phyloP scores from a whole-genome alignment of 169 alveolate genomes.

The Eimeria praecox region DNA sequence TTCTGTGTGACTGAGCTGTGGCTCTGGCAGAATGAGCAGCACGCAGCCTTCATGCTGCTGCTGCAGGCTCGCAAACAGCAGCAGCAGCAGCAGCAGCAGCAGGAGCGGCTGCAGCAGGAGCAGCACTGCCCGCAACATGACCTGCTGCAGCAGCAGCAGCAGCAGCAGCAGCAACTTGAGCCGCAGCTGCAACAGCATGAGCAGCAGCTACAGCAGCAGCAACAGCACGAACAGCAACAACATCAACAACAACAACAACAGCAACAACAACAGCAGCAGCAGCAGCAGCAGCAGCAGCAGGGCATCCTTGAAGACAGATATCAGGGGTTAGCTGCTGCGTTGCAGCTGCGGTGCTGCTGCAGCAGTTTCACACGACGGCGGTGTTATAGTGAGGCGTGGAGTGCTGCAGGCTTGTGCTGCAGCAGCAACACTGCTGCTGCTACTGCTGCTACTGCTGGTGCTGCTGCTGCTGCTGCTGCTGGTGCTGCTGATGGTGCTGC shows the following conservation, averaged over 20 bases:
- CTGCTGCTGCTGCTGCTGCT: conserved; percentile 3
- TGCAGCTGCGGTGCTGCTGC: conserved; percentile 54
- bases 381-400: conserved; percentile 59
- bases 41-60: conserved; percentile 9
- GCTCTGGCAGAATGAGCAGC: conserved; percentile 55
- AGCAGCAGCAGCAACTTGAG: neutral
- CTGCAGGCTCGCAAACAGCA: conserved; percentile 29
- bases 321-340: neutral
- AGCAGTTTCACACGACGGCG: conserved; percentile 8
- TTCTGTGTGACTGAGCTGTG: neutral
- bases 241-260: neutral
- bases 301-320: neutral
- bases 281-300: conserved; percentile 36
- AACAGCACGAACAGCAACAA: neutral
- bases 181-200: neutral
- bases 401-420: conserved; percentile 31
- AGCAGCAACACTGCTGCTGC: neutral
- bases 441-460: neutral
- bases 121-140: neutral
- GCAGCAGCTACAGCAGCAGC: conserved; percentile 14
- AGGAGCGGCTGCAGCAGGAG: conserved; percentile 1
- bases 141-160: neutral
- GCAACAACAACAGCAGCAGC: conserved; percentile 49
- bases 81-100: conserved; percentile 63
- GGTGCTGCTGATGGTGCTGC: neutral